A percentile compares a stretch with the other conserved stretches of the same genome.
Evolutionary conservation across 148 eudicot species (phyloP).

Genomic region (Chenopodium album): DNA sequence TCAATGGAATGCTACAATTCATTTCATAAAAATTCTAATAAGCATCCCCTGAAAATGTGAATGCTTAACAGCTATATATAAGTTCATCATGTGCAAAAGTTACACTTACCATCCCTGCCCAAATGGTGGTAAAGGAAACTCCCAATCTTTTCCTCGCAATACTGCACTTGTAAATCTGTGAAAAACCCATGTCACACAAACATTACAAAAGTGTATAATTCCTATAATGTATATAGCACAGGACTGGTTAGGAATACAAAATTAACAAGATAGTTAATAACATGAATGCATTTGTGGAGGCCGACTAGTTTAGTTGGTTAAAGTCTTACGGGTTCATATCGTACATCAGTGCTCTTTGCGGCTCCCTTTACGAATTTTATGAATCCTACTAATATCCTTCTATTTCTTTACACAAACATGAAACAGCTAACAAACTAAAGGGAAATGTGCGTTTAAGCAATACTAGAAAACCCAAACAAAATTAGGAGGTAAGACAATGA

Average conservation of each 20-base stretch:
- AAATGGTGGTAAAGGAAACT: conserved; percentile 86
- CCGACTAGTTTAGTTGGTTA: too few relatives aligned
- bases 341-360: neutral
- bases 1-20: neutral
- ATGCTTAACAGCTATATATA: neutral
- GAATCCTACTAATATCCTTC: too few relatives aligned
- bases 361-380: too few relatives aligned
- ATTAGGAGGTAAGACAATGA: neutral
- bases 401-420: too few relatives aligned
- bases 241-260: neutral
- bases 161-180: conserved; percentile 92
- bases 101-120: conserved; percentile 90
- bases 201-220: neutral
- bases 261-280: too few relatives aligned
- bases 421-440: too few relatives aligned
- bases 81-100: neutral
- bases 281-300: too few relatives aligned
- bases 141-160: conserved; percentile 79
- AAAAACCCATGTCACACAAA: conserved; percentile 5
- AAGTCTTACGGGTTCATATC: too few relatives aligned
- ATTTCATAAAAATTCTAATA: neutral
- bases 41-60: neutral
- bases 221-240: neutral
- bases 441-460: neutral
- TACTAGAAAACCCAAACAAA: neutral